Evolutionary conservation across 441 rosid species (phyloP), one percentile per base, ranked within the genome.

Genomic region (Adansonia madagascariensis): DNA sequence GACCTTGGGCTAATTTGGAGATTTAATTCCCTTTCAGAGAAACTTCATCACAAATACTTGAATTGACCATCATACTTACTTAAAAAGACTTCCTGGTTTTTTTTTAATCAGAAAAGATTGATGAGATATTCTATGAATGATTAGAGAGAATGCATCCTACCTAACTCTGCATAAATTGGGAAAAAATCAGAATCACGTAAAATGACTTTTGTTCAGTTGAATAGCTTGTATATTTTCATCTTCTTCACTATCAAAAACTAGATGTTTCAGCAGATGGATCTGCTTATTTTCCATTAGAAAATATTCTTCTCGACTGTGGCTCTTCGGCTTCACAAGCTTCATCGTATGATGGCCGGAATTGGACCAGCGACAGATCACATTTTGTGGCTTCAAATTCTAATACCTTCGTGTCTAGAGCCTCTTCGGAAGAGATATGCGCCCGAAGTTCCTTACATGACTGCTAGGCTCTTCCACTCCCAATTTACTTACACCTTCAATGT

Each of bases 401-500:
- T 17, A 55, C 9, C 27, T 3, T n/a, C 7, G 50, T 55, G 64
- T 72, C 64, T 6, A 55, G 10, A 39, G 62, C 64, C 0, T 71
- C n/a, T 35, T 55, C 18, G 20, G 46, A 9, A 15, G 22, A 18
- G 15, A n/a, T 27, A 53, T 71, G 62, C 11, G 62, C 50, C 63
- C 17, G 50, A 71, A 55, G 75, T 71, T 27, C 63, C 75, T n/a
- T 71, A 17, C 75, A 39, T 35, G 35, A 55, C 52, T 17, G 31
- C 75, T 11, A 72, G 64, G 52, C 49, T 55, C 50, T 72, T 55
- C 75, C 35, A 17, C 6, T 35, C 35, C 3, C 6, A 18, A 22
- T 72, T 72, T 18, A 72, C 11, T 55, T 55, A 72, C 64, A 39
- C 27, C 15, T 72, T 72, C 64, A 72, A 71, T 55, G 52, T 55